Conservation (phyloP, 2,329 filamentous ascomycete species). For the Fusarium globosum region DNA sequence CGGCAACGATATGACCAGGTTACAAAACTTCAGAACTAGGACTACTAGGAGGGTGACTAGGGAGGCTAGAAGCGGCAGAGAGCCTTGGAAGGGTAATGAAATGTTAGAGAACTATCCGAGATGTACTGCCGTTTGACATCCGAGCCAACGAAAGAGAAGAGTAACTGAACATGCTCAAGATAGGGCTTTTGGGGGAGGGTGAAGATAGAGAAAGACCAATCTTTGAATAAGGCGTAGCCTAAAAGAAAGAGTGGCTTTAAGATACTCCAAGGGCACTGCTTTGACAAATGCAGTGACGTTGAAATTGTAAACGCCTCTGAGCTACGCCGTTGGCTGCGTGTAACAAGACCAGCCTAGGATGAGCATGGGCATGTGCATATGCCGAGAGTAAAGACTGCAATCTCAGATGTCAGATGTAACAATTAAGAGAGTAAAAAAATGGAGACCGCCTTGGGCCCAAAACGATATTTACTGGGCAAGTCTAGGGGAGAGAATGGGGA, state of each 20-base stretch:
- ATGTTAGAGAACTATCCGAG: constrained; percentile 34
- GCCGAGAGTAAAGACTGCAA: constrained; percentile 40
- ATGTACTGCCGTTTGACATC: constrained; percentile 29
- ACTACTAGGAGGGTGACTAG: constrained; percentile 42
- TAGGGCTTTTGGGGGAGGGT: constrained; percentile 43
- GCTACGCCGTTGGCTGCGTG: constrained; percentile 40
- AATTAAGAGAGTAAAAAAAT: constrained; percentile 28
- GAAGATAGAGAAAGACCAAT: constrained; percentile 39
- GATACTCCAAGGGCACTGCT: constrained; percentile 28
- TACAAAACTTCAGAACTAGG: constrained; percentile 43
- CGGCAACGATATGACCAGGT: constrained; percentile 39
- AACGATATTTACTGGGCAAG: constrained; percentile 19
- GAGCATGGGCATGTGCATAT: constrained; percentile 44
- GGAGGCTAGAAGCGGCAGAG: constrained; percentile 47
- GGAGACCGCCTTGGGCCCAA: constrained; percentile 15
- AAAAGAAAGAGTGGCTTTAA: constrained; percentile 42
- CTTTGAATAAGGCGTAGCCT: constrained; percentile 29
- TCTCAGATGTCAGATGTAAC: constrained; percentile 35
- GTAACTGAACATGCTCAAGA: constrained; percentile 32
- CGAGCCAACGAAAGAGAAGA: constrained; percentile 43
- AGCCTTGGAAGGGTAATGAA: constrained; percentile 28
- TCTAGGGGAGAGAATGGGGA: constrained; percentile 30
- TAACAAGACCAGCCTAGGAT: constrained; percentile 36
- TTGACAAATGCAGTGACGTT: constrained; percentile 40
- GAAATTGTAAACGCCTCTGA: constrained; percentile 40